These are phyloP conservation scores for Sindora glabra DNA, from an alignment of 306 rosid species.

Conservation along the genomic window DNA sequence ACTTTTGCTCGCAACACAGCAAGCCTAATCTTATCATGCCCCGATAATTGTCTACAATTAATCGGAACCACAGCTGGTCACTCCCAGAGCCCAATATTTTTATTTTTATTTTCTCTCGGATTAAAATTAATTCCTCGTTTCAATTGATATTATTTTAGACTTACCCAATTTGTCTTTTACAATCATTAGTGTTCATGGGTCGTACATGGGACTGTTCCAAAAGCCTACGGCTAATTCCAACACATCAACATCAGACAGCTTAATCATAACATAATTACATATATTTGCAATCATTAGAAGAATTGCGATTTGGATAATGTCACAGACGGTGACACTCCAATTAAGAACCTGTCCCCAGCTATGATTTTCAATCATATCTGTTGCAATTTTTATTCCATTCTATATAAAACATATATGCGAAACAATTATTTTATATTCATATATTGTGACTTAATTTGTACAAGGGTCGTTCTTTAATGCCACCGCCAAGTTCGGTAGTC, in stretches of 20 bases:
- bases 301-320: not conserved
- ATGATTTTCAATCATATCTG: not conserved
- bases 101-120: too few relatives aligned
- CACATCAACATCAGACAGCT: conserved; percentile 23
- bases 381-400: not conserved
- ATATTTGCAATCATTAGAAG: conserved; percentile 5
- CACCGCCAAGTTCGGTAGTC: too few relatives aligned
- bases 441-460: not conserved
- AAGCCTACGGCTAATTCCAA: not conserved
- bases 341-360: not conserved
- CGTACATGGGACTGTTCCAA: not conserved
- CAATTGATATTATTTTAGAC: not conserved
- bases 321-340: conserved; percentile 21
- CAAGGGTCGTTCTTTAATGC: too few relatives aligned
- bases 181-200: conserved; percentile 1
- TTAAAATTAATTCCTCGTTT: not conserved
- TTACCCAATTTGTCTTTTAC: conserved; percentile 10
- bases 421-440: too few relatives aligned
- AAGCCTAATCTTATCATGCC: conserved; percentile 5
- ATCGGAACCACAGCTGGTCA: not conserved
- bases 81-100: too few relatives aligned
- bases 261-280: conserved; percentile 4
- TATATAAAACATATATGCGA: not conserved
- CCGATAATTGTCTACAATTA: not conserved
- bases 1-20: not conserved